A percentile compares a stretch with the other conserved stretches of the same genome.
Conservation (phyloP, 1,139 yeast genomes). For the Lodderomyces elongisporus region DNA sequence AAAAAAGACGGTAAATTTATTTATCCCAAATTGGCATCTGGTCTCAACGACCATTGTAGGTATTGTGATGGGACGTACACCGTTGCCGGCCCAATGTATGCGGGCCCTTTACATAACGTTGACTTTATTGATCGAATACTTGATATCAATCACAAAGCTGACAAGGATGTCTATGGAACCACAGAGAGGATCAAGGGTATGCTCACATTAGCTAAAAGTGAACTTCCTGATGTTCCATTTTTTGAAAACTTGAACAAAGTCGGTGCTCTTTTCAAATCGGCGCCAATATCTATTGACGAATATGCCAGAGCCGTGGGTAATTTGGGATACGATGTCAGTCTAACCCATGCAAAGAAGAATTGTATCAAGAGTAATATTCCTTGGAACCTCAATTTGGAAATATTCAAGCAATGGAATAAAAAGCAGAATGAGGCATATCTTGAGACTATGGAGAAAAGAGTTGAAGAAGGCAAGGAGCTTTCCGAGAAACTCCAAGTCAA, state of each 20-base stretch:
- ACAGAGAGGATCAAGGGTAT: constrained; percentile 83
- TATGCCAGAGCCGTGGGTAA: constrained; percentile 82
- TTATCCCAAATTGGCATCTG: constrained; percentile 41
- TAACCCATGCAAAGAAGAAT: constrained; percentile 85
- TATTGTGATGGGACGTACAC: constrained; percentile 69
- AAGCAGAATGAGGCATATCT: constrained; percentile 31
- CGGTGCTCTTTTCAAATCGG: constrained; percentile 70
- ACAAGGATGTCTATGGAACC: constrained; percentile 33
- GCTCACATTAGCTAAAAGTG: constrained; percentile 77
- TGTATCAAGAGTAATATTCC: constrained; percentile 89
- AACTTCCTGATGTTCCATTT: constrained; percentile 63
- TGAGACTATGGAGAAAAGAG: constrained; percentile 26
- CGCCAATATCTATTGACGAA: constrained; percentile 74
- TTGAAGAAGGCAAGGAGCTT: constrained; percentile 6
- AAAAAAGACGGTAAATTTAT: constrained; percentile 26
- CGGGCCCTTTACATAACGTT: constrained; percentile 65
- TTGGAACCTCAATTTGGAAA: constrained; percentile 68
- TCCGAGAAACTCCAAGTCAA: constrained; percentile 28
- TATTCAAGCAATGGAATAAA: constrained; percentile 64
- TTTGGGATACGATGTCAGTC: constrained; percentile 66
- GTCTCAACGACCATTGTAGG: constrained; percentile 41
- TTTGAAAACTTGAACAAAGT: constrained; percentile 77
- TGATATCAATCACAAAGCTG: constrained; percentile 37
- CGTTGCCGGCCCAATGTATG: constrained; percentile 97
- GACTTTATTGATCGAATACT: constrained; percentile 63